Base-by-base conservation (phyloP, 1,139 yeast species). In the Scheffersomyces segobiensis region DNA sequence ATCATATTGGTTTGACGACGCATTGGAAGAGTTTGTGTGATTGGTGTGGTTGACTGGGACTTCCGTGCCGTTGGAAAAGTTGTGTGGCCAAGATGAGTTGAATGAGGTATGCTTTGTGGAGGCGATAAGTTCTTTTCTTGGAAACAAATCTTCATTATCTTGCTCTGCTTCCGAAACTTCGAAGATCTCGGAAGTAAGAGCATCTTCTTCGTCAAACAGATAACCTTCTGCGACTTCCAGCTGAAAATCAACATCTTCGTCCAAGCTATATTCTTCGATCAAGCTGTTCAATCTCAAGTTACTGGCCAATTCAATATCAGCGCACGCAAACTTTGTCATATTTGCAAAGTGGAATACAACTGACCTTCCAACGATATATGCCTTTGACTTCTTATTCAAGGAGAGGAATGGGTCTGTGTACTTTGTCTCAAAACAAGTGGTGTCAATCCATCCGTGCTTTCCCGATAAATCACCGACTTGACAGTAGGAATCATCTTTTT, bases 401-500 rank as follows among this genome's bases (percentile, higher is more conserved):
- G 88, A 82, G 57, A 86, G 68, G 68, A 77, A 86, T 5, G 85
- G 85, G 65, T 86, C 90, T 55, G 74, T 67, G 66, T 82, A 86
- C 59, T 76, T 77, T 32, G 83, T 74, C 66, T 83, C 85, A 69
- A 80, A 83, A 64, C 87, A 83, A 3, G 87, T 84, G 26, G 85
- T 76, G 64, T 83, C 77, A 62, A 86, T 82, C 71, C 76, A 76
- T 3, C 89, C 90, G 68, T 86, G 88, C 66, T 86, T 86, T 46
- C 89, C 89, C 52, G 87, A 81, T 63, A 86, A 81, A 66, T 86
- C 89, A 52, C 90, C 89, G 42, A 85, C 80, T 69, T 83, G 84
- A 68, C 89, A 85, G 54, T 71, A 75, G 10, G 86, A 73, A 69
- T 87, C 87, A 63, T 79, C 77, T 21, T 76, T 77, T 59, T 79